Evolutionary conservation across 164 flowering plant species (phyloP), one percentile per base, ranked within the genome.

Genomic region (Piper betle): DNA sequence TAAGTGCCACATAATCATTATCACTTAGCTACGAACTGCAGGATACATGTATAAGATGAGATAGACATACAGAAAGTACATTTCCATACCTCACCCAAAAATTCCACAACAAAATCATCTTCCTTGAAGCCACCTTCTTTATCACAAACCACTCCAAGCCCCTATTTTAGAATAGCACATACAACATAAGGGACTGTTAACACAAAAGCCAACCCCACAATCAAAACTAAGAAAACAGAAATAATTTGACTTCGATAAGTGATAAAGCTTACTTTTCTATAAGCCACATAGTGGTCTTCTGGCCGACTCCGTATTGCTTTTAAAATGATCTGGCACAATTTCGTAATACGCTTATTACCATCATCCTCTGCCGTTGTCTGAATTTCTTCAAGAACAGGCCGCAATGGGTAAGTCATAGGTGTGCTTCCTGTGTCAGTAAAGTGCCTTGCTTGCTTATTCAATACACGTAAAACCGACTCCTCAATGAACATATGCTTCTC

Each of bases 21-120:
- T 12, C 50, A 46, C 15, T 46, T 10, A 46, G 50, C 50, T 46
- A 46, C 50, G 6, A 46, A 46, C 15, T 6, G 15, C 50, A 10
- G 12, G 3, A 46, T 46, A 2, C 50, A 46, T 10, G 15, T 46
- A 46, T n/a, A 15, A 10, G 50, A 8, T 5, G 15, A 46, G 10
- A 15, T 46, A 46, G 9, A 15, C 3, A 9, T n/a, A n/a, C 15
- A 46, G 50, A 25, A 25, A 2, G 2, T 10, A 46, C 6, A 46
- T 10, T 46, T 37, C 20, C 72, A 60, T 79, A 94, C 99, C 93
- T 94, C 99, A 64, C 99, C 99, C 69, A 94, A 67, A 72, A 94
- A 94, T 69, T 94, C 99, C 25, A 94, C 99, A 58, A 94, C 93
- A 81, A 94, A 94, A 76, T 94, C 99, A n/a, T 94, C 97, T 66